A percentile compares a stretch with the other conserved stretches of the same genome.
These are phyloP conservation scores for Rubia peregrina DNA, from an alignment of 305 asterid species.

Conservation along the genomic window DNA sequence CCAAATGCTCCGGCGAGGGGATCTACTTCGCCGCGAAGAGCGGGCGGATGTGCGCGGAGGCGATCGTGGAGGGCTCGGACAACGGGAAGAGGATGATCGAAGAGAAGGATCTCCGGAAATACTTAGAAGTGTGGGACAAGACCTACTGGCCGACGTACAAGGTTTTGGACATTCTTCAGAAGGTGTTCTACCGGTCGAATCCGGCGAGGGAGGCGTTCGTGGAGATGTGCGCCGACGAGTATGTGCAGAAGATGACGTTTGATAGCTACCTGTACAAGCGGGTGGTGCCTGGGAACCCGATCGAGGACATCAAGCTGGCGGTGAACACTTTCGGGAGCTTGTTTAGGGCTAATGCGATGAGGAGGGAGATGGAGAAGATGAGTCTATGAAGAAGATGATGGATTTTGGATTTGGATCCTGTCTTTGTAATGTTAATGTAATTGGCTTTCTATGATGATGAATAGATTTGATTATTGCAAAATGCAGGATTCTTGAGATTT, in stretches of 20 bases:
- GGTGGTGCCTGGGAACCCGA: slow-evolving; percentile 89
- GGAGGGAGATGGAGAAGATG: slow-evolving; percentile 82
- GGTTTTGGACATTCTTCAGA: slow-evolving; percentile 84
- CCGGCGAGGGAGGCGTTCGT: slow-evolving; percentile 94
- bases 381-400: slow-evolving; percentile 28
- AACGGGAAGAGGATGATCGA: slow-evolving; percentile 82
- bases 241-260: slow-evolving; percentile 93
- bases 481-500: not conserved
- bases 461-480: not conserved
- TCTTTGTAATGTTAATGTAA: not conserved
- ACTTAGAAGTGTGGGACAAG: slow-evolving; percentile 89
- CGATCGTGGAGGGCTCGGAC: slow-evolving; percentile 80
- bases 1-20: slow-evolving; percentile 94
- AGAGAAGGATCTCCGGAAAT: slow-evolving; percentile 80
- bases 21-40: slow-evolving; percentile 93
- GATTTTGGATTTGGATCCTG: not conserved
- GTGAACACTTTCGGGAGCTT: slow-evolving; percentile 84
- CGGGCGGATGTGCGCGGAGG: slow-evolving; percentile 97
- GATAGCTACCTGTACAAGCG: slow-evolving; percentile 86
- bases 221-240: slow-evolving; percentile 90
- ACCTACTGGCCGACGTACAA: slow-evolving; percentile 95
- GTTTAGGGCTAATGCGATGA: slow-evolving; percentile 85
- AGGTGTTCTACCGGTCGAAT: slow-evolving; percentile 82
- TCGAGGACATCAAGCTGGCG: slow-evolving; percentile 85
- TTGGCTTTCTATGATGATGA: not conserved